phyloP scores from a whole-genome alignment of 768 basidiomycete genomes.

The Rhodotorula kratochvilovae region DNA sequence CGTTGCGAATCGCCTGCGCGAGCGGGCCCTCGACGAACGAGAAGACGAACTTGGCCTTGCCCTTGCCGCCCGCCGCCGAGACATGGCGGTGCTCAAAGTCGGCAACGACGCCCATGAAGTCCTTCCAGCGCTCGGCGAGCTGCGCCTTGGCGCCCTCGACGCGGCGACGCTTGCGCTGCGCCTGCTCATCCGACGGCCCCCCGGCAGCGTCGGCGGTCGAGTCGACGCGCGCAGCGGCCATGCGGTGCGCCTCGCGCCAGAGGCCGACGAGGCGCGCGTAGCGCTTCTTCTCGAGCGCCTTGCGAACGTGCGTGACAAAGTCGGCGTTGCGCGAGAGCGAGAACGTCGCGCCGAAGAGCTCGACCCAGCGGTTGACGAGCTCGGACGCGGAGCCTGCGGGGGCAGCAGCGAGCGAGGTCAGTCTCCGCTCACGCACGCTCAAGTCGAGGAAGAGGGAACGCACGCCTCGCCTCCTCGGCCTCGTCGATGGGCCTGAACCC shows the following conservation, averaged over 20 bases:
- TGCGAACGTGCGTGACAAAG: slow-evolving; percentile 74
- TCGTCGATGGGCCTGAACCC: slow-evolving; percentile 95
- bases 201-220: background rate
- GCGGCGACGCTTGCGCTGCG: slow-evolving; percentile 43
- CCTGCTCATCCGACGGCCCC: slow-evolving; percentile 12
- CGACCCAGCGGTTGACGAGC: slow-evolving; percentile 57
- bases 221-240: slow-evolving; percentile 64
- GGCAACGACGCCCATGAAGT: slow-evolving; percentile 63
- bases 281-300: slow-evolving; percentile 71
- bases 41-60: slow-evolving; percentile 85
- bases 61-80: slow-evolving; percentile 51
- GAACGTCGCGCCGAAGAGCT: slow-evolving; percentile 78
- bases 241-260: slow-evolving; percentile 57
- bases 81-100: slow-evolving; percentile 85
- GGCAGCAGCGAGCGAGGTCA: background rate
- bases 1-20: slow-evolving; percentile 78
- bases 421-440: too few relatives aligned
- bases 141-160: slow-evolving; percentile 21
- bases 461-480: slow-evolving; percentile 44
- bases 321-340: slow-evolving; percentile 83
- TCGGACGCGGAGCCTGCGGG: slow-evolving; percentile 27
- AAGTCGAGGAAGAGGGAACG: background rate
- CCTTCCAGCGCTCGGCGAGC: slow-evolving; percentile 56
- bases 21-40: slow-evolving; percentile 93
- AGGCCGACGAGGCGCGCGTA: slow-evolving; percentile 79